Conservation (phyloP, 495 filamentous ascomycete species). For the Bryoglossum gracile region DNA sequence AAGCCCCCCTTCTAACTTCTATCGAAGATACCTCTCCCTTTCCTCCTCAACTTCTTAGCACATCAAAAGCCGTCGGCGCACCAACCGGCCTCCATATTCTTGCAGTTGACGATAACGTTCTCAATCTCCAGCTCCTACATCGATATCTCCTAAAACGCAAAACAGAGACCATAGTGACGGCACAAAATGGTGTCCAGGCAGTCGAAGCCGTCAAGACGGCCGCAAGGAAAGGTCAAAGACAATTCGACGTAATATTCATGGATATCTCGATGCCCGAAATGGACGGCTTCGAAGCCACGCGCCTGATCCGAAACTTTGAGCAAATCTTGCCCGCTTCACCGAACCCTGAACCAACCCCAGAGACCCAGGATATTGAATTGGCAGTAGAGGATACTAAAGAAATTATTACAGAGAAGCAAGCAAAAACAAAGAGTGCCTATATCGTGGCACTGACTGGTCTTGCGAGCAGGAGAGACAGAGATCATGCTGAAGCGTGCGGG, state of each 20-base stretch:
- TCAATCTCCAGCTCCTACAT: slow-evolving; percentile 62
- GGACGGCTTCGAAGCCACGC: slow-evolving; percentile 59
- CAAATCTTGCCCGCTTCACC: slow-evolving; percentile 1
- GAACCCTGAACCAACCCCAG: neutral
- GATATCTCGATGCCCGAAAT: slow-evolving; percentile 68
- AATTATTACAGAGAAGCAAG: neutral
- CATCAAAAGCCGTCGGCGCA: neutral
- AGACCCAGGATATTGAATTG: neutral
- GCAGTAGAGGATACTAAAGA: neutral
- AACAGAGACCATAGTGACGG: slow-evolving; percentile 15
- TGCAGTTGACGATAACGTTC: slow-evolving; percentile 62
- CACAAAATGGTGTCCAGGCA: slow-evolving; percentile 19
- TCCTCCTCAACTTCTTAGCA: neutral
- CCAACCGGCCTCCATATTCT: slow-evolving; percentile 14
- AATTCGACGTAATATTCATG: slow-evolving; percentile 23
- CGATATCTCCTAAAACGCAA: slow-evolving; percentile 44
- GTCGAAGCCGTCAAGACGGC: slow-evolving; percentile 9
- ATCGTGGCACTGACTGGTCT: slow-evolving; percentile 66
- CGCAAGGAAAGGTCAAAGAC: neutral
- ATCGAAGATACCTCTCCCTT: no score
- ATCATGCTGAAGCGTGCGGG: slow-evolving; percentile 58
- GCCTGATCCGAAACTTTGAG: slow-evolving; percentile 54
- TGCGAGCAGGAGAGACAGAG: slow-evolving; percentile 51
- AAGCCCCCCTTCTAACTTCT: neutral
- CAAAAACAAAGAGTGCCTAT: slow-evolving; percentile 4